A percentile compares a stretch with the other conserved stretches of the same genome.
phyloP scores from a whole-genome alignment of 2,329 filamentous ascomycete genomes.

The Colletotrichum echinochloae region DNA sequence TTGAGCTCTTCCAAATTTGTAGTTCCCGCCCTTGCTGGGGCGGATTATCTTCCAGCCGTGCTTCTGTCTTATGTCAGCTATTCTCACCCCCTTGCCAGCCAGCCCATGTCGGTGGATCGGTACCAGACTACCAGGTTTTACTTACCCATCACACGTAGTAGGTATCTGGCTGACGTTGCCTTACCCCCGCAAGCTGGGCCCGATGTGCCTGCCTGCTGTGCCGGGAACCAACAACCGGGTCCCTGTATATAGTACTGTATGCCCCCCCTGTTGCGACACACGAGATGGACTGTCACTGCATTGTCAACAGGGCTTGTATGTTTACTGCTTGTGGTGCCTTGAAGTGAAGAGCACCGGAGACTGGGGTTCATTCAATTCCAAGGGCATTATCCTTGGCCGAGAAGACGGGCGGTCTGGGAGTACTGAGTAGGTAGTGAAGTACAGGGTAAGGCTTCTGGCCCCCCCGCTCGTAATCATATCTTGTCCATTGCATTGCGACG shows the following conservation, averaged over 20 bases:
- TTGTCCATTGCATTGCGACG: background rate
- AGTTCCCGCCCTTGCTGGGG: no score
- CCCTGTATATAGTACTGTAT: no score
- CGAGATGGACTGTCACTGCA: background rate
- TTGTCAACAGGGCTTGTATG: background rate
- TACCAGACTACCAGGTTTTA: no score
- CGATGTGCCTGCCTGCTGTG: background rate
- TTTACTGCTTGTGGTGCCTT: background rate
- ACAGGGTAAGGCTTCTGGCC: background rate
- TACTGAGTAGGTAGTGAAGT: no score
- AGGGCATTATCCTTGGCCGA: background rate
- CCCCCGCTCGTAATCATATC: constrained; percentile 8
- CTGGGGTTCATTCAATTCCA: background rate
- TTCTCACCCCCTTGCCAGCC: no score
- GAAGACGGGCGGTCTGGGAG: background rate
- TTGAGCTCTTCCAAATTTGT: no score
- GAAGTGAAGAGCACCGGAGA: background rate
- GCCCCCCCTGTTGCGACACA: no score
- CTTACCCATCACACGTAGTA: no score
- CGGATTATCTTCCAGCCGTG: no score
- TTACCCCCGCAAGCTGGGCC: constrained; percentile 5
- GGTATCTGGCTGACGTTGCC: background rate
- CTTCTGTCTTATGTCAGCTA: no score
- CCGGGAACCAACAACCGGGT: constrained; percentile 8
- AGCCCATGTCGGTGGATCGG: no score